Percentiles rank a stretch among this genome's conserved stretches.
Evolutionary conservation across 1,139 yeast species (phyloP).

Genomic region (Saccharomyces hybrid): DNA sequence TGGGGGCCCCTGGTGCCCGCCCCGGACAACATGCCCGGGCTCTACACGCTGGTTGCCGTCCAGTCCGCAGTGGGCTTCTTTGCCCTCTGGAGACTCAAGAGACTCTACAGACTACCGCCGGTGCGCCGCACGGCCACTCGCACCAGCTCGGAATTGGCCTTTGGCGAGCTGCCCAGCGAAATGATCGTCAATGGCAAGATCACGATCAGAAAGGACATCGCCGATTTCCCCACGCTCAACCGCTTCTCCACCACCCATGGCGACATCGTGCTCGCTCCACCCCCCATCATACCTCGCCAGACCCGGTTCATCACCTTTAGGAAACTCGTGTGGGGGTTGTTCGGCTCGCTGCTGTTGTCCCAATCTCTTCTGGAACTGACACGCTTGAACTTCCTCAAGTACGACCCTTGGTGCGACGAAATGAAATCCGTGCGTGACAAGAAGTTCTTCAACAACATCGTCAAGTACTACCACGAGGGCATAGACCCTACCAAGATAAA

Average conservation of each 20-base stretch:
- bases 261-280: slow-evolving; percentile 18
- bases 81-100: slow-evolving; percentile 22
- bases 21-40: slow-evolving; percentile 46
- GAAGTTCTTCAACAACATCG: slow-evolving; percentile 30
- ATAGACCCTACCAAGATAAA: slow-evolving; percentile 30
- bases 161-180: not conserved
- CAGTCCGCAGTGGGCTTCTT: slow-evolving; percentile 42
- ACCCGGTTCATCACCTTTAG: not conserved
- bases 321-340: slow-evolving; percentile 8
- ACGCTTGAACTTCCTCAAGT: slow-evolving; percentile 40
- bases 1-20: slow-evolving; percentile 65
- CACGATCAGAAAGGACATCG: slow-evolving; percentile 21
- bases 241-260: slow-evolving; percentile 23
- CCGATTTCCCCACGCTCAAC: slow-evolving; percentile 30
- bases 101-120: slow-evolving; percentile 6
- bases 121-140: not conserved
- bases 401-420: slow-evolving; percentile 62
- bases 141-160: not conserved
- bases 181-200: slow-evolving; percentile 6
- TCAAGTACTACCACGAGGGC: slow-evolving; percentile 30
- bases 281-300: slow-evolving; percentile 15
- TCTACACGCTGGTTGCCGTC: slow-evolving; percentile 40
- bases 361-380: slow-evolving; percentile 39
- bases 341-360: slow-evolving; percentile 26
- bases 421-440: slow-evolving; percentile 36